A percentile compares a stretch with the other conserved stretches of the same genome.
These are phyloP conservation scores for Auricularia cornea DNA, from an alignment of 768 basidiomycete genomes.

Conservation along the genomic window DNA sequence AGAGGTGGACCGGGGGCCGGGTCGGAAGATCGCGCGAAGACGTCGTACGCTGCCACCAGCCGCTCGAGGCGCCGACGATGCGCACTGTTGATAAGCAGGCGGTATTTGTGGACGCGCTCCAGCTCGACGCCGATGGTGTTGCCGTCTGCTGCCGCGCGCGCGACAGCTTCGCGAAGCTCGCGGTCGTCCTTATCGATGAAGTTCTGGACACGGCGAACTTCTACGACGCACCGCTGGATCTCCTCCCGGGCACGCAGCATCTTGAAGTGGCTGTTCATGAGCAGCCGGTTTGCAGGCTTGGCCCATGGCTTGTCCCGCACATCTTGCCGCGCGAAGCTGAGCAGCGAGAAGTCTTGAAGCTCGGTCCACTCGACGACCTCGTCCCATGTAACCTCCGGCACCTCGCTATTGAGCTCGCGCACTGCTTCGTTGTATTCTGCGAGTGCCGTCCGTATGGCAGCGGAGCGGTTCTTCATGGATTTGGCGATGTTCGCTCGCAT, in stretches of 20 bases:
- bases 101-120: background rate
- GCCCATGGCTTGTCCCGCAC: constrained; percentile 20
- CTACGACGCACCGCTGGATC: constrained; percentile 21
- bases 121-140: background rate
- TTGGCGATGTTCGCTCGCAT: constrained; percentile 25
- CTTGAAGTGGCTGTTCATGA: constrained; percentile 21
- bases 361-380: constrained; percentile 20
- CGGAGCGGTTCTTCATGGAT: constrained; percentile 18
- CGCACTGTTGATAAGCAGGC: background rate
- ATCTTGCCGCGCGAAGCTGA: constrained; percentile 19
- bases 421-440: constrained; percentile 23
- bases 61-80: background rate
- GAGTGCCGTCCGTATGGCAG: constrained; percentile 20
- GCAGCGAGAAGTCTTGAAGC: constrained; percentile 23
- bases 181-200: constrained; percentile 19
- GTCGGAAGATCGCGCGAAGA: too few species aligned
- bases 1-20: too few species aligned
- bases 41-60: too few species aligned
- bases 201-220: constrained; percentile 22
- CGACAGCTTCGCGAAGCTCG: background rate
- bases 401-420: constrained; percentile 14
- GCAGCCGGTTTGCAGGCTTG: constrained; percentile 28
- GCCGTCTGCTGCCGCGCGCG: background rate
- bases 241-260: constrained; percentile 26
- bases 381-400: constrained; percentile 17